These are phyloP conservation scores for Pythium phragmiticola DNA, from an alignment of 352 stramenopile species.

Conservation along the genomic window DNA sequence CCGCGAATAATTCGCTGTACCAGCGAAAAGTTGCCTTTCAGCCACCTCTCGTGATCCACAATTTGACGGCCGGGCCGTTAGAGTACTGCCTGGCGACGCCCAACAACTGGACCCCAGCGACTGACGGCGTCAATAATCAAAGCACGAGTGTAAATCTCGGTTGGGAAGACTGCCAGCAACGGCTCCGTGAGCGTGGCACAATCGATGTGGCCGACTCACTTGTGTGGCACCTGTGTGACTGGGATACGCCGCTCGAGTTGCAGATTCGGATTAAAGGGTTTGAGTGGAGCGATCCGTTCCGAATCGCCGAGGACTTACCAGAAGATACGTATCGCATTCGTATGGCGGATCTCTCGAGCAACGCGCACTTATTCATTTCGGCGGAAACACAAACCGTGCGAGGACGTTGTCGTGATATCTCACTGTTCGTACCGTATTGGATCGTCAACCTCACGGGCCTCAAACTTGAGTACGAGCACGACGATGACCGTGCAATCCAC, in stretches of 20 bases:
- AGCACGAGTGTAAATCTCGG: conserved; percentile 44
- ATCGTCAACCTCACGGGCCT: conserved; percentile 85
- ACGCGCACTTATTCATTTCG: conserved; percentile 69
- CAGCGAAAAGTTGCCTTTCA: conserved; percentile 77
- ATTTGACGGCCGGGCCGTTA: conserved; percentile 65
- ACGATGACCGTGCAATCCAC: conserved; percentile 63
- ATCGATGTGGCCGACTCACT: conserved; percentile 78
- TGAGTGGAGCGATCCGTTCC: conserved; percentile 77
- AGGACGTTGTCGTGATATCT: conserved; percentile 64
- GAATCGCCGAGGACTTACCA: conserved; percentile 47
- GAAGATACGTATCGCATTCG: conserved; percentile 58
- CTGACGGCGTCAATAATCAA: conserved; percentile 36
- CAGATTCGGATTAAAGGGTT: conserved; percentile 83
- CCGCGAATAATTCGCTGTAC: conserved; percentile 54
- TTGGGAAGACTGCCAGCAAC: conserved; percentile 78
- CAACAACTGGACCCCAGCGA: conserved; percentile 61
- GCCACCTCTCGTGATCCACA: conserved; percentile 78
- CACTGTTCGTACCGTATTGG: conserved; percentile 88
- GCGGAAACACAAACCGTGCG: conserved; percentile 55
- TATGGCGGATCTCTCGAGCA: conserved; percentile 79
- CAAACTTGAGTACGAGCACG: conserved; percentile 83
- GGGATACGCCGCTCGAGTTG: conserved; percentile 73
- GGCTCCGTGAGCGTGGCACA: conserved; percentile 71
- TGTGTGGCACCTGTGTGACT: conserved; percentile 82
- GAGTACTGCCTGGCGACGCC: conserved; percentile 76